Conservation (phyloP, 805 yeast genomes). For the Scheffersomyces lignosus region DNA sequence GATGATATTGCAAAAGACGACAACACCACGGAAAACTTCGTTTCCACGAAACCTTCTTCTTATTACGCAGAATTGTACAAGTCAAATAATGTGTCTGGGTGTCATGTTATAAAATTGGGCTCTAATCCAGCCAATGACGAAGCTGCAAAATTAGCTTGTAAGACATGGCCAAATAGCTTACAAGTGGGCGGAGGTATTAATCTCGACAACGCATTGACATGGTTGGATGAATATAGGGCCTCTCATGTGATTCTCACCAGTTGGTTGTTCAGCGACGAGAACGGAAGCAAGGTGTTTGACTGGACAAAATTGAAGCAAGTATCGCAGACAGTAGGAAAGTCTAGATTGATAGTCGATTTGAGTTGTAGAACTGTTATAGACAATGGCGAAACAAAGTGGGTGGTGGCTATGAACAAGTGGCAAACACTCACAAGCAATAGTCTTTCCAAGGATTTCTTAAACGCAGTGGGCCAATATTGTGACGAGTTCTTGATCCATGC, state of each 20-base stretch:
- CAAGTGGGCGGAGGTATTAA: constrained; percentile 96
- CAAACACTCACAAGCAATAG: constrained; percentile 76
- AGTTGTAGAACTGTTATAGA: constrained; percentile 62
- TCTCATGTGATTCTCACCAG: constrained; percentile 89
- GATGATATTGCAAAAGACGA: constrained; percentile 45
- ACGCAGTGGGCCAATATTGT: constrained; percentile 60
- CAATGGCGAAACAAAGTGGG: constrained; percentile 55
- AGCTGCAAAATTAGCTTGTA: constrained; percentile 77
- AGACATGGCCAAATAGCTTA: constrained; percentile 67
- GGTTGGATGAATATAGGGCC: constrained; percentile 76
- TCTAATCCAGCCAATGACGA: constrained; percentile 69
- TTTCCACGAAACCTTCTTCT: constrained; percentile 70
- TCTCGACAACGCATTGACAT: constrained; percentile 64
- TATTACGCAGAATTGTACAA: constrained; percentile 74
- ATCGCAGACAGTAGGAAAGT: constrained; percentile 58
- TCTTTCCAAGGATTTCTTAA: constrained; percentile 55
- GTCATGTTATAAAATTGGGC: constrained; percentile 94
- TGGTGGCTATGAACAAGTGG: constrained; percentile 98
- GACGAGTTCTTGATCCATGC: constrained; percentile 92
- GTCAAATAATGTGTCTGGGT: constrained; percentile 59
- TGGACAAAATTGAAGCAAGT: constrained; percentile 54
- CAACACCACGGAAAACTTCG: constrained; percentile 58
- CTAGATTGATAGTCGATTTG: constrained; percentile 78
- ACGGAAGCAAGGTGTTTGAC: constrained; percentile 33
- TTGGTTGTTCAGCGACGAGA: constrained; percentile 75